Percentiles rank a stretch among this genome's conserved stretches.
These are phyloP conservation scores for Fonsecaea erecta DNA, from an alignment of 2,329 filamentous ascomycete species.

Conservation along the genomic window DNA sequence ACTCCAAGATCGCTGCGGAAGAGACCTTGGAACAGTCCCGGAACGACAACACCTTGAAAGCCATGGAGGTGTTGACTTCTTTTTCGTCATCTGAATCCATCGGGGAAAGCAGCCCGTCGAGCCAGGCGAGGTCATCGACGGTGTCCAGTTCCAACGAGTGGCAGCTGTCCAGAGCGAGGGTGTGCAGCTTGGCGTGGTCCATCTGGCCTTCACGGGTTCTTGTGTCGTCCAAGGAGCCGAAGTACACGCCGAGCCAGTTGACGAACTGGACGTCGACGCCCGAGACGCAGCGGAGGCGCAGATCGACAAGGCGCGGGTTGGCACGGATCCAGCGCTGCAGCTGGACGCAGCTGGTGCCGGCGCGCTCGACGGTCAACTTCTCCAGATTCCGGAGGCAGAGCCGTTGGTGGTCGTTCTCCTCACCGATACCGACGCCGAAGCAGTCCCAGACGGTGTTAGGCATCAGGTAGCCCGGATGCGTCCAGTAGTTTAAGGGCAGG, in stretches of 20 bases:
- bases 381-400: constrained; percentile 39
- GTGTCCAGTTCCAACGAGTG: constrained; percentile 8
- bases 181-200: constrained; percentile 13
- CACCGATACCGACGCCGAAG: constrained; percentile 42
- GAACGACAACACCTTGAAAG: constrained; percentile 20
- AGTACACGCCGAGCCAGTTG: constrained; percentile 41
- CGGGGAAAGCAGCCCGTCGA: constrained; percentile 21
- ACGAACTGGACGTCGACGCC: constrained; percentile 45
- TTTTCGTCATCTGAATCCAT: too few relatives aligned
- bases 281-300: constrained; percentile 43
- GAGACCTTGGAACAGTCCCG: constrained; percentile 12
- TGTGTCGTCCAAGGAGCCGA: neutral
- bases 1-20: constrained; percentile 9
- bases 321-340: constrained; percentile 42
- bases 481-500: constrained; percentile 42
- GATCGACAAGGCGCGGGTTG: constrained; percentile 40
- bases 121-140: constrained; percentile 21
- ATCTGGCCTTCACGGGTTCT: too few relatives aligned
- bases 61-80: neutral
- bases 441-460: constrained; percentile 42
- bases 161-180: constrained; percentile 24
- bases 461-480: constrained; percentile 28
- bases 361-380: constrained; percentile 42
- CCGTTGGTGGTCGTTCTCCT: constrained; percentile 28
- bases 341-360: constrained; percentile 44